These are phyloP conservation scores for Candida piceae DNA, from an alignment of 805 yeast genomes.

Conservation along the genomic window DNA sequence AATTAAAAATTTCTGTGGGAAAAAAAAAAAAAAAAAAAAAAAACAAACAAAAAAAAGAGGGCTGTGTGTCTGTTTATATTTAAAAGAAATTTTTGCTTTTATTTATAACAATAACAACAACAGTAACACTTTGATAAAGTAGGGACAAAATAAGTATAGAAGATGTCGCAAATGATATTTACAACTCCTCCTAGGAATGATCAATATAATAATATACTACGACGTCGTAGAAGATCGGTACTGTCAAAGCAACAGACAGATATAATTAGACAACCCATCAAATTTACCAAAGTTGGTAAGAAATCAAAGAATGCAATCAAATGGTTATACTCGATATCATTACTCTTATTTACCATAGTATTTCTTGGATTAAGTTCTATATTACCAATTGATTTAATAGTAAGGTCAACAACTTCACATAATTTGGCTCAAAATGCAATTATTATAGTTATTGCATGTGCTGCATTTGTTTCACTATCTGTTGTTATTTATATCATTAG, in stretches of 20 bases:
- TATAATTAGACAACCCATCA: slow-evolving; percentile 7
- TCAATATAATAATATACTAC: background rate
- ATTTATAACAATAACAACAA: no score
- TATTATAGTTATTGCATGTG: slow-evolving; percentile 71
- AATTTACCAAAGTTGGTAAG: slow-evolving; percentile 12
- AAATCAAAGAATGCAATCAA: slow-evolving; percentile 18
- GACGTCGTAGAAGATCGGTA: slow-evolving; percentile 6
- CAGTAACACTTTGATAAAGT: no score
- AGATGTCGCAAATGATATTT: no score
- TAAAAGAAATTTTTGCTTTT: no score
- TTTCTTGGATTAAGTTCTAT: slow-evolving; percentile 60
- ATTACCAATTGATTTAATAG: slow-evolving; percentile 76
- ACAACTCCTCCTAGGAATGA: background rate
- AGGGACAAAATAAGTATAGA: no score
- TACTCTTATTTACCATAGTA: slow-evolving; percentile 34
- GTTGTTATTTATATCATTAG: slow-evolving; percentile 54
- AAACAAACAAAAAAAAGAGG: no score
- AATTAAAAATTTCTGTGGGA: no score
- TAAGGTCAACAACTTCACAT: slow-evolving; percentile 45
- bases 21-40: no score
- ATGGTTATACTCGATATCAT: slow-evolving; percentile 44
- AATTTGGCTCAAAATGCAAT: slow-evolving; percentile 74
- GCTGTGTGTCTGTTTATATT: no score
- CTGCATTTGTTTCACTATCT: slow-evolving; percentile 48
- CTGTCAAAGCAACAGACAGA: slow-evolving; percentile 7